Percentiles rank a stretch among this genome's conserved stretches.
These are phyloP conservation scores for Naganishia cerealis DNA, from an alignment of 1,284 basidiomycete species.

Conservation along the genomic window DNA sequence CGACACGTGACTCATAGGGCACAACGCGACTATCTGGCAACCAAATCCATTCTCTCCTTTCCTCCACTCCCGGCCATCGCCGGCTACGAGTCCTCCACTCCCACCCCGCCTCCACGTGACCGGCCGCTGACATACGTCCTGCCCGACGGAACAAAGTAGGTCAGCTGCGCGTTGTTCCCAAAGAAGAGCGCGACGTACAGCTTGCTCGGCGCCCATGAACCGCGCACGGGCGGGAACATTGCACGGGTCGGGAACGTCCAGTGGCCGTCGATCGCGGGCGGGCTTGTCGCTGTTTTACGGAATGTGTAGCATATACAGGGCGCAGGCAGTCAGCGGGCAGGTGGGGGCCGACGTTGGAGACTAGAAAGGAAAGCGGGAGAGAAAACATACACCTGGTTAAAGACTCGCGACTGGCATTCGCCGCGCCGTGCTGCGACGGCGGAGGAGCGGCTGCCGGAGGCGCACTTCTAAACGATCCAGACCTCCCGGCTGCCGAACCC, in stretches of 20 bases:
- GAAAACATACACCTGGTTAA: slow-evolving; percentile 5
- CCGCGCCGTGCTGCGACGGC: slow-evolving; percentile 1
- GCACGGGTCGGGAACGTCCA: slow-evolving; percentile 55
- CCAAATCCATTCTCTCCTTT: no score
- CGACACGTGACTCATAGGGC: no score
- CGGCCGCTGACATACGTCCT: slow-evolving; percentile 51
- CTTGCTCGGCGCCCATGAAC: slow-evolving; percentile 42
- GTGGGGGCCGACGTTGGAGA: neutral
- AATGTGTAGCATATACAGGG: neutral
- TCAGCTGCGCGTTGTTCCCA: neutral
- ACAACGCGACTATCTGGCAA: no score
- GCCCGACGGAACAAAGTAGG: neutral
- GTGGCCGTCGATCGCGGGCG: slow-evolving; percentile 48
- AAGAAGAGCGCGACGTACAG: slow-evolving; percentile 43
- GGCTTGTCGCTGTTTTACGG: slow-evolving; percentile 39
- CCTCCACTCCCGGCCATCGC: no score
- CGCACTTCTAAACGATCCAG: neutral
- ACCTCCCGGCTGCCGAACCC: neutral
- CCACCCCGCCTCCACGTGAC: slow-evolving; percentile 46
- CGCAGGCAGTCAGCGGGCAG: neutral
- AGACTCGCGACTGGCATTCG: neutral
- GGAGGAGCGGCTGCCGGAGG: neutral
- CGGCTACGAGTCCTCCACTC: slow-evolving; percentile 36
- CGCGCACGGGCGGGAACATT: slow-evolving; percentile 54
- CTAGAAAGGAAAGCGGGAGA: neutral